Evolutionary conservation across 148 eudicot species (phyloP).

Genomic region (Pharnaceum exiguum): DNA sequence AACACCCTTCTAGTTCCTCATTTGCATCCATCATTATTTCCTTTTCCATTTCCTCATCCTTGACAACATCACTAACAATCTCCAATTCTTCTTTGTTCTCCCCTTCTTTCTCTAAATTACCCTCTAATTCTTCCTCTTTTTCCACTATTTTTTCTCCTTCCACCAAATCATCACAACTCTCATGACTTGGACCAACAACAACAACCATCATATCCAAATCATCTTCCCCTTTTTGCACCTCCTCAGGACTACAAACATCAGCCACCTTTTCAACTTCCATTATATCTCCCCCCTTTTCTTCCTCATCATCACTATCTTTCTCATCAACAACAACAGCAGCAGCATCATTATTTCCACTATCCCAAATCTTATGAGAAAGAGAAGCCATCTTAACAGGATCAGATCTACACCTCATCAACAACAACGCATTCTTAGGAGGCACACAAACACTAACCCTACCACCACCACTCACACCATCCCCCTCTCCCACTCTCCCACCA

Average conservation of each 20-base stretch:
- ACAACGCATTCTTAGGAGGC: constrained; percentile 85
- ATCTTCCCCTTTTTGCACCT: constrained; percentile 2
- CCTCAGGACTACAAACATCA: neutral
- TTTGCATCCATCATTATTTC: constrained; percentile 15
- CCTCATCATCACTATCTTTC: constrained; percentile 3
- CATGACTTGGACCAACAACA: neutral
- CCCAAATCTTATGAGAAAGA: constrained; percentile 53
- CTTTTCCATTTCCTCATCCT: neutral
- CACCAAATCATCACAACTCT: neutral
- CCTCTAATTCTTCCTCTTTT: neutral
- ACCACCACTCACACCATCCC: neutral
- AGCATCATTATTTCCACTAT: constrained; percentile 18
- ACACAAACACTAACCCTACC: constrained; percentile 67
- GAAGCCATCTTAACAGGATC: constrained; percentile 78
- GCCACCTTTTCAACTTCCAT: constrained; percentile 17
- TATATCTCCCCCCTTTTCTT: neutral
- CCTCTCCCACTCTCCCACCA: constrained; percentile 22
- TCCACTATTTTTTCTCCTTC: constrained; percentile 4
- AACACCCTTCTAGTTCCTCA: neutral
- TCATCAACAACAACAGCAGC: constrained; percentile 12
- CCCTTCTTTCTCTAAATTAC: constrained; percentile 6
- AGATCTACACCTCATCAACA: constrained; percentile 93
- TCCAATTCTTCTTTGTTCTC: constrained; percentile 8
- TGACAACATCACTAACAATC: neutral
- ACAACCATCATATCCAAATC: neutral